A percentile compares a stretch with the other conserved stretches of the same genome.
These are phyloP conservation scores for Oryza meyeriana DNA, from an alignment of 176 grass and related monocot species.

Conservation along the genomic window DNA sequence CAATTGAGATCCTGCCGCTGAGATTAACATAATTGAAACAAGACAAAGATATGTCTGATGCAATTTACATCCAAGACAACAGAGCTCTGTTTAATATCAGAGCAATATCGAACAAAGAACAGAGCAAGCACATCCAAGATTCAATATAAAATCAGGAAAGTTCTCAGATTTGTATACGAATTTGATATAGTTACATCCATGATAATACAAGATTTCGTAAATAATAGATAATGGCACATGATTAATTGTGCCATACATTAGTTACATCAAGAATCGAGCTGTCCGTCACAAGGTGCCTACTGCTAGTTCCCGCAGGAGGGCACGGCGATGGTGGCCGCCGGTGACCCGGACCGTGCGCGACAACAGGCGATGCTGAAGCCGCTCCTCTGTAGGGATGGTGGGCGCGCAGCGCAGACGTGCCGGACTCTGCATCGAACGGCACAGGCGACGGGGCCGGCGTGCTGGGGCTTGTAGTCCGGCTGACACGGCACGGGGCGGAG, in stretches of 20 bases:
- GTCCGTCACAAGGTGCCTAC: too few relatives aligned
- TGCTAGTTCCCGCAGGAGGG: neutral
- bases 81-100: neutral
- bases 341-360: neutral
- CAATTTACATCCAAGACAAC: neutral
- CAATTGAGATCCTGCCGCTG: neutral
- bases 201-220: neutral
- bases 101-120: neutral
- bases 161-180: neutral
- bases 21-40: neutral
- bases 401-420: neutral
- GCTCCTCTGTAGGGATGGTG: slow-evolving; percentile 21
- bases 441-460: neutral
- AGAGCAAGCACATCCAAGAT: neutral
- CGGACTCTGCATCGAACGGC: neutral
- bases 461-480: slow-evolving; percentile 1
- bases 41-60: neutral
- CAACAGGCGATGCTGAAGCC: neutral
- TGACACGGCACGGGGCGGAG: neutral
- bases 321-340: neutral
- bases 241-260: too few relatives aligned
- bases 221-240: neutral
- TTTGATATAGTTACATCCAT: neutral
- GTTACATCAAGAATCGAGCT: too few relatives aligned
- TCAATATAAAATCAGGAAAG: neutral